Evolutionary conservation across 805 yeast genomes (phyloP), one percentile per base, ranked within the genome.

Genomic region (Metschnikowia arizonensis): DNA sequence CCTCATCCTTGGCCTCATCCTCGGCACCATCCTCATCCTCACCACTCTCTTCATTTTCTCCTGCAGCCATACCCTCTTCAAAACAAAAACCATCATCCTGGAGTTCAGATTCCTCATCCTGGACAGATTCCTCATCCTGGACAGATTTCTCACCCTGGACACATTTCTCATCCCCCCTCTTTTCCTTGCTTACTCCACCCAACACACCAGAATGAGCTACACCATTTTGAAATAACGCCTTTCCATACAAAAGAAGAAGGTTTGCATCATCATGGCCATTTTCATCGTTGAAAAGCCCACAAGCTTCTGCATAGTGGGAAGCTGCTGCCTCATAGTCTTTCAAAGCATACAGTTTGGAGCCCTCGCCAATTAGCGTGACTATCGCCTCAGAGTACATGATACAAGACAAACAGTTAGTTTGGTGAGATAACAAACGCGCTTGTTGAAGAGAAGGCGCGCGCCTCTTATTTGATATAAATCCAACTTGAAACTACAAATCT

Each of bases 221-320:
- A 0, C 90, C 97, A 31, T 79, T 77, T 50, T 82, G 85, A 65
- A 83, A 89, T 30, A 90, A 64, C 0, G 96, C 81, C 60, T 82
- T 81, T 2, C 96, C 97, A 53, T 89, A 89, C 33, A 85, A 63
- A 52, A 76, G 80, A 56, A 89, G 68, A 53, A 88, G 71, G 49
- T 86, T 86, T 4, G 93, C 84, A 51, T 88, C 95, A 36, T 77
- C 76, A n/a, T 78, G 81, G 11, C 74, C 70, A 18, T 73, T 66
- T 32, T 71, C 72, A 10, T 66, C 65, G 40, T 79, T 74, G 52
- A 66, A 73, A 34, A 62, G 50, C 47, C 77, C 83, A 60, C 95
- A 88, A 1, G 93, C 89, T 45, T 81, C 79, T 0, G 87, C 89
- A 52, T 83, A 86, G 44, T 70, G 67, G 48, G 81, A 85, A 1